A percentile compares a stretch with the other conserved stretches of the same genome.
Evolutionary conservation across 805 yeast genomes (phyloP).

Genomic region (Yarrowia porcina): DNA sequence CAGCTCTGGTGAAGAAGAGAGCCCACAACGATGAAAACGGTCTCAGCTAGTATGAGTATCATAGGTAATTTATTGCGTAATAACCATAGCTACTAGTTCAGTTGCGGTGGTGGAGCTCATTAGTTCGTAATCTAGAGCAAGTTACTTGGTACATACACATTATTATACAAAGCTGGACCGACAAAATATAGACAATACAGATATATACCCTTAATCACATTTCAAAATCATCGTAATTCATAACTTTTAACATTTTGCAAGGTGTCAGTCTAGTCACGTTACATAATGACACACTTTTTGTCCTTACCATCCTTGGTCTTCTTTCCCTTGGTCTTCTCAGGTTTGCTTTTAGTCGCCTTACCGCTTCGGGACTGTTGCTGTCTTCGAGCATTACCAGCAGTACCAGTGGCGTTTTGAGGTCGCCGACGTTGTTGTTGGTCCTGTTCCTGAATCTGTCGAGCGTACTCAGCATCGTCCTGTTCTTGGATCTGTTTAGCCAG

Average conservation of each 20-base stretch:
- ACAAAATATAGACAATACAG: no score
- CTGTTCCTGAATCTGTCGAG: slow-evolving; percentile 27
- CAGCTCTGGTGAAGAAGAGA: neutral
- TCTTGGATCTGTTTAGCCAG: slow-evolving; percentile 38
- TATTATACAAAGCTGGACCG: no score
- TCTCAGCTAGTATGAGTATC: neutral
- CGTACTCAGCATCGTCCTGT: slow-evolving; percentile 35
- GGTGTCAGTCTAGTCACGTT: neutral
- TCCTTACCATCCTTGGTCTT: slow-evolving; percentile 21
- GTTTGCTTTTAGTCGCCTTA: slow-evolving; percentile 16
- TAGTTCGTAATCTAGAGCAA: neutral
- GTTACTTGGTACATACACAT: no score
- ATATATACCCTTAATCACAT: no score
- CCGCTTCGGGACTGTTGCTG: neutral
- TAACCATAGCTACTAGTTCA: neutral
- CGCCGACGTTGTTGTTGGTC: neutral
- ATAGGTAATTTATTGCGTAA: slow-evolving; percentile 8
- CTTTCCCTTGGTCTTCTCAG: neutral
- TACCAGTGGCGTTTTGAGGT: neutral
- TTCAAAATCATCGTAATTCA: neutral
- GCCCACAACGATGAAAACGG: neutral
- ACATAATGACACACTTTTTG: slow-evolving; percentile 28
- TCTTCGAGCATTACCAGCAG: neutral
- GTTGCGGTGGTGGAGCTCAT: neutral
- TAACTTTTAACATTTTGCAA: neutral